Evolutionary conservation across 2,329 filamentous ascomycete genomes (phyloP), one percentile per base, ranked within the genome.

Genomic region (Sclerotiophoma versabilis): DNA sequence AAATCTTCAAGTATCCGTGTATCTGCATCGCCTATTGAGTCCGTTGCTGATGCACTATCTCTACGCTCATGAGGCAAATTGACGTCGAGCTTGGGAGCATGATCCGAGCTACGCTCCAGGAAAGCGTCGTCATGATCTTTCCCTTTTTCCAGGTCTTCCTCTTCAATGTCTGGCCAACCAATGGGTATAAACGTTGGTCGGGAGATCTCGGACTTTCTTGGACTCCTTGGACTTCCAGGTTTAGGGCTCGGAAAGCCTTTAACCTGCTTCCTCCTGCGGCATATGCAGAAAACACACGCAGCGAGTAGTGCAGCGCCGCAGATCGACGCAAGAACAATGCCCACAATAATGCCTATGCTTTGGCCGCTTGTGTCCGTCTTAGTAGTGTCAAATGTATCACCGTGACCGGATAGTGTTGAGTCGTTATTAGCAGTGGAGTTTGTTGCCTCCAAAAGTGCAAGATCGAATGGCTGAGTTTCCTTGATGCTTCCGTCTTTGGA

Each of bases 381-480:
- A 33, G 34, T 37, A 20, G 55, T 50, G 17, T 55, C 47, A n/a
- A 53, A 63, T 1, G 34, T 44, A 29, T 47, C 47, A n/a, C 50
- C 43, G 17, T 41, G 49, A 15, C 39, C 51, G n/a, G 48, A 39
- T 19, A 27, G 15, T 2, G 33, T 39, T 12, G 42, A 23, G 46
- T 54, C 56, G 10, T 58, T 54, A 19, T 59, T 56, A n/a, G 62
- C 15, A 20, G 27, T 45, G 6, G 26, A 7, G 7, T 37, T 33
- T 6, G 37, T 54, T 11, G 53, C 44, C 3, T 47, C 52, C 20
- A 66, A 58, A 32, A 79, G 53, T 14, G 69, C 58, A 37, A 84
- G 74, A 2, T 71, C 73, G 52, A 85, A 81, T 2, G 68, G 64
- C 48, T 80, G 77, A 8, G 75, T 76, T 45, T 82, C 75, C 36